phyloP scores from a whole-genome alignment of 768 basidiomycete genomes.

The Ramaria sp. region DNA sequence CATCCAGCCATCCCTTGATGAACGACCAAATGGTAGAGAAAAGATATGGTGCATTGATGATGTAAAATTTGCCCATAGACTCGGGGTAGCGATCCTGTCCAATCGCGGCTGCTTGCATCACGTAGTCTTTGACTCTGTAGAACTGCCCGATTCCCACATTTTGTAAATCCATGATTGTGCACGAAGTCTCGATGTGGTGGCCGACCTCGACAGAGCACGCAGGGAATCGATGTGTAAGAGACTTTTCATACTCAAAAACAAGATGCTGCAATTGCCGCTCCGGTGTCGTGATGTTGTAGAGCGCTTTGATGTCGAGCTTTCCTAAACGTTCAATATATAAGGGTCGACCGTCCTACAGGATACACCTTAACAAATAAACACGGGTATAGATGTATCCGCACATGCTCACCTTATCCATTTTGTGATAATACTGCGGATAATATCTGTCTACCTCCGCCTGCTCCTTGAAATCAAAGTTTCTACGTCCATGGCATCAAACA shows the following conservation, averaged over 20 bases:
- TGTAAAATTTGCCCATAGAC: conserved; percentile 96
- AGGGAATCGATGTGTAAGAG: conserved; percentile 68
- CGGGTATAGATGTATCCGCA: neutral
- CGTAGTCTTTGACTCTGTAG: conserved; percentile 88
- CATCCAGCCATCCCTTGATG: conserved; percentile 91
- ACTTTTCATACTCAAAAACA: conserved; percentile 90
- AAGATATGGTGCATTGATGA: conserved; percentile 93
- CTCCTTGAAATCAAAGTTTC: conserved; percentile 78
- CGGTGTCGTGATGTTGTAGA: conserved; percentile 72
- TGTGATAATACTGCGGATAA: conserved; percentile 96
- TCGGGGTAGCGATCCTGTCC: conserved; percentile 91
- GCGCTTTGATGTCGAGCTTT: conserved; percentile 73
- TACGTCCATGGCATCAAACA: conserved; percentile 26
- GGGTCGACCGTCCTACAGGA: conserved; percentile 77
- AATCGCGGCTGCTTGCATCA: conserved; percentile 60
- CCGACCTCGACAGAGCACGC: conserved; percentile 62
- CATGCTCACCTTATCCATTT: conserved; percentile 70
- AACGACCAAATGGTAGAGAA: conserved; percentile 84
- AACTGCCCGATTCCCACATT: conserved; percentile 60
- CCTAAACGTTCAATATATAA: conserved; percentile 93
- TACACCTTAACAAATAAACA: neutral
- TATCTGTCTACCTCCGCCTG: conserved; percentile 77
- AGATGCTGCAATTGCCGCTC: conserved; percentile 85
- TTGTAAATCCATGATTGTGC: conserved; percentile 91
- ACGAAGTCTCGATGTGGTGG: conserved; percentile 90